phyloP scores from a whole-genome alignment of 129 eudicot species.

The Arctium lappa region DNA sequence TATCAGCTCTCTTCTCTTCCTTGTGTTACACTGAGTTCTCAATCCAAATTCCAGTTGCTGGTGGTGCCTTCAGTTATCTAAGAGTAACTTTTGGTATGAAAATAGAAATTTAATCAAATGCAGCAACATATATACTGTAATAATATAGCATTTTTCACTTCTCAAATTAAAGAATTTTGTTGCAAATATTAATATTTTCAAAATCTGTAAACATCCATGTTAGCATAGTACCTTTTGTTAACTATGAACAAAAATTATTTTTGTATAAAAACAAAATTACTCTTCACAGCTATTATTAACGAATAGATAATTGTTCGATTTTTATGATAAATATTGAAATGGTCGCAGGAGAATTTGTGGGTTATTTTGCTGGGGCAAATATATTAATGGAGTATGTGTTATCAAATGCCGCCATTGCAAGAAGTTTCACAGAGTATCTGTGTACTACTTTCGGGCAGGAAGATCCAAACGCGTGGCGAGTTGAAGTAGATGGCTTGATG shows the following conservation, averaged over 20 bases:
- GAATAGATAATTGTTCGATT: background rate
- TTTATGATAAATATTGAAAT: background rate
- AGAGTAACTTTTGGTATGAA: slow-evolving; percentile 78
- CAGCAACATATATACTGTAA: background rate
- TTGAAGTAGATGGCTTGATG: slow-evolving; percentile 57
- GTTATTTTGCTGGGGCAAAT: slow-evolving; percentile 76
- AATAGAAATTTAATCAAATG: background rate
- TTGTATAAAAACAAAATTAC: background rate
- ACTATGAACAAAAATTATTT: background rate
- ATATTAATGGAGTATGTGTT: slow-evolving; percentile 79
- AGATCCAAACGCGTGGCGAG: slow-evolving; percentile 63
- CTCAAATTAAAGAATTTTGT: background rate
- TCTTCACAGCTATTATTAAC: background rate
- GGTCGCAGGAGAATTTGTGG: slow-evolving; percentile 75
- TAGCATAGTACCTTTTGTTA: background rate
- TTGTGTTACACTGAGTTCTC: slow-evolving; percentile 83
- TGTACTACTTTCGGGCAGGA: slow-evolving; percentile 59
- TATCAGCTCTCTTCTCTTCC: slow-evolving; percentile 76
- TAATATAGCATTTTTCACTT: background rate
- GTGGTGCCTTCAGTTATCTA: slow-evolving; percentile 85
- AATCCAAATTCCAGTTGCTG: slow-evolving; percentile 73
- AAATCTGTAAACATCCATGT: background rate
- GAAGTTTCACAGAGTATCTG: slow-evolving; percentile 79
- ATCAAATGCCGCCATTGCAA: slow-evolving; percentile 78
- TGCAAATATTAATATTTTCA: background rate